These are phyloP conservation scores for Dorcoceras hygrometricum DNA, from an alignment of 257 asterid species.

Conservation along the genomic window DNA sequence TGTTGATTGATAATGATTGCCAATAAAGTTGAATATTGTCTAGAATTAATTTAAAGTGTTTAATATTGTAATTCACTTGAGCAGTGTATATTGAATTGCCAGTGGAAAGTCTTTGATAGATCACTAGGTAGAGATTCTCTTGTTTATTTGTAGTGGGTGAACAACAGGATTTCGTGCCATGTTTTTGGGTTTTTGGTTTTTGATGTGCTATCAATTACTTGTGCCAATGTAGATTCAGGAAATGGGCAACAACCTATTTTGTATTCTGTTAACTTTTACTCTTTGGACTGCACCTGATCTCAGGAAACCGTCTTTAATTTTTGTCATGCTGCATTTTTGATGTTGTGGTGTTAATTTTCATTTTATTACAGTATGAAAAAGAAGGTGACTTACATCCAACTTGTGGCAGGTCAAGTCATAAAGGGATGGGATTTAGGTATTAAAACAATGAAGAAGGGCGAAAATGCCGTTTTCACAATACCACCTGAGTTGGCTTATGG, in stretches of 20 bases:
- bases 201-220: no score
- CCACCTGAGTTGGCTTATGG: slow-evolving; percentile 72
- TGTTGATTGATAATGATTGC: no score
- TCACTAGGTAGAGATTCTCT: not conserved
- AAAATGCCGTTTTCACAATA: slow-evolving; percentile 63
- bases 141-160: not conserved
- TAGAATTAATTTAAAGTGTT: no score
- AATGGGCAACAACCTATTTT: not conserved
- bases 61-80: no score
- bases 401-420: slow-evolving; percentile 62
- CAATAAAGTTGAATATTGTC: no score
- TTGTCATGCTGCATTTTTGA: not conserved
- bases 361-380: not conserved
- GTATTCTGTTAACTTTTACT: no score
- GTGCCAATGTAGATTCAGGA: not conserved
- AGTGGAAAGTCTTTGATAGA: not conserved
- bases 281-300: no score
- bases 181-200: no score
- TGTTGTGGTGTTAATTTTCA: not conserved
- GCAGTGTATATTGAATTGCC: not conserved
- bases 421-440: slow-evolving; percentile 80
- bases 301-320: not conserved
- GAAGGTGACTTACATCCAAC: not conserved
- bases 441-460: slow-evolving; percentile 78
- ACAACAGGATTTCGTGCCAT: no score